Evolutionary conservation across 129 eudicot species (phyloP).

Genomic region (Chrysanthemum makinoi): DNA sequence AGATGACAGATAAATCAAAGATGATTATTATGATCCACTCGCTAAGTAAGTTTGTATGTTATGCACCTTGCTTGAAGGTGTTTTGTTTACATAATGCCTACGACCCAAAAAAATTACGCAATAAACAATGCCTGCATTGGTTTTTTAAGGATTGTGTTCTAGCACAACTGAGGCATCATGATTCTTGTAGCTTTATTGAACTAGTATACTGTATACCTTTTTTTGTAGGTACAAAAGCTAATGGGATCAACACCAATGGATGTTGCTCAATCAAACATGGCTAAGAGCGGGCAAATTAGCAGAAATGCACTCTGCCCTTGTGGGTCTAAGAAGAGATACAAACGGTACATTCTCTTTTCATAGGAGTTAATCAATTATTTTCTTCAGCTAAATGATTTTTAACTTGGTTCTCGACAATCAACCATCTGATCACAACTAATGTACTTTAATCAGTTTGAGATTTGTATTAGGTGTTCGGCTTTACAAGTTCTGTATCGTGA

Average conservation of each 20-base stretch:
- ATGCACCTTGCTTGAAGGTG: background rate
- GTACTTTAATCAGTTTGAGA: no score
- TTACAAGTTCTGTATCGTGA: no score
- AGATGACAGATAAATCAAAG: background rate
- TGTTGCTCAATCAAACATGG: slow-evolving; percentile 81
- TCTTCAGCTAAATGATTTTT: background rate
- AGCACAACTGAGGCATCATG: background rate
- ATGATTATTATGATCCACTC: background rate
- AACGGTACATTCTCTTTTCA: slow-evolving; percentile 48
- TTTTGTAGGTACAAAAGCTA: slow-evolving; percentile 76
- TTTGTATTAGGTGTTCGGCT: no score
- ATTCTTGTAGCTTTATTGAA: slow-evolving; percentile 12
- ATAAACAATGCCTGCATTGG: background rate
- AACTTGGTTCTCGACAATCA: background rate
- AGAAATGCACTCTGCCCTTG: slow-evolving; percentile 90
- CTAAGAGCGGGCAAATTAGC: slow-evolving; percentile 92
- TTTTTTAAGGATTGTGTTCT: background rate
- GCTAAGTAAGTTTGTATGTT: background rate
- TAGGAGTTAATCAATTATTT: background rate
- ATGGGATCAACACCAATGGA: slow-evolving; percentile 95
- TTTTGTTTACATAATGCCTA: background rate
- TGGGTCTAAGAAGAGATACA: slow-evolving; percentile 89
- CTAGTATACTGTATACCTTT: slow-evolving; percentile 11
- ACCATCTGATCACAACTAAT: background rate
- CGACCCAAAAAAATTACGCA: background rate